A percentile compares a stretch with the other conserved stretches of the same genome.
Conservation (phyloP, 202 grass and related monocot species). For the Zoysia matrella region DNA sequence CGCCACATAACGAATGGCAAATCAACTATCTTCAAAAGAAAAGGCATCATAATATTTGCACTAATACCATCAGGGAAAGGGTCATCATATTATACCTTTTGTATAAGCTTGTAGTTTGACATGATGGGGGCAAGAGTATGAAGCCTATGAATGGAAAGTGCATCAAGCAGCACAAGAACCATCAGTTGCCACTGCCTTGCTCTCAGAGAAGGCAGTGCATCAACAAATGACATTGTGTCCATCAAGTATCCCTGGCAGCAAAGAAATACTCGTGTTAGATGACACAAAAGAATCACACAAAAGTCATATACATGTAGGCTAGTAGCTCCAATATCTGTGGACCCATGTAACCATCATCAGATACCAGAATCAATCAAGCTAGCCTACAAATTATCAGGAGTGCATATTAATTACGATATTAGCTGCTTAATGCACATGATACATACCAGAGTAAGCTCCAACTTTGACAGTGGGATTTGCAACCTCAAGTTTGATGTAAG, state of each 20-base stretch:
- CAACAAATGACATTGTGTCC: conserved; percentile 84
- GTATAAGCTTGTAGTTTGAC: conserved; percentile 51
- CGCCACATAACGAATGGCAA: neutral
- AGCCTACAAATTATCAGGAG: neutral
- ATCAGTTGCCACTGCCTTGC: conserved; percentile 72
- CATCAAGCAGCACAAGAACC: conserved; percentile 79
- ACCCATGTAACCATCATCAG: neutral
- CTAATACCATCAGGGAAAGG: neutral
- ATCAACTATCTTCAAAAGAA: neutral
- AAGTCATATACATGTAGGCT: neutral
- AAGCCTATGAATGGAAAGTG: conserved; percentile 62
- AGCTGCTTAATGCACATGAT: neutral
- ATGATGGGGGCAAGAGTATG: conserved; percentile 57
- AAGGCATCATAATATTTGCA: neutral
- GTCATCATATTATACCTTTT: conserved; percentile 48
- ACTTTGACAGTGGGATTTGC: conserved; percentile 67
- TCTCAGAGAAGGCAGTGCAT: conserved; percentile 73
- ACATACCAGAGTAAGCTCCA: conserved; percentile 87
- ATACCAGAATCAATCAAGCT: neutral
- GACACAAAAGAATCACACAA: neutral
- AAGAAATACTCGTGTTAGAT: conserved; percentile 10
- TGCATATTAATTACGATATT: neutral
- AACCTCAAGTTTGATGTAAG: conserved; percentile 66
- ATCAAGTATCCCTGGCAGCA: conserved; percentile 65
- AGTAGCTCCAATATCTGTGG: neutral